These are phyloP conservation scores for Aurifilum marmelostoma DNA, from an alignment of 2,329 filamentous ascomycete genomes.

Conservation along the genomic window DNA sequence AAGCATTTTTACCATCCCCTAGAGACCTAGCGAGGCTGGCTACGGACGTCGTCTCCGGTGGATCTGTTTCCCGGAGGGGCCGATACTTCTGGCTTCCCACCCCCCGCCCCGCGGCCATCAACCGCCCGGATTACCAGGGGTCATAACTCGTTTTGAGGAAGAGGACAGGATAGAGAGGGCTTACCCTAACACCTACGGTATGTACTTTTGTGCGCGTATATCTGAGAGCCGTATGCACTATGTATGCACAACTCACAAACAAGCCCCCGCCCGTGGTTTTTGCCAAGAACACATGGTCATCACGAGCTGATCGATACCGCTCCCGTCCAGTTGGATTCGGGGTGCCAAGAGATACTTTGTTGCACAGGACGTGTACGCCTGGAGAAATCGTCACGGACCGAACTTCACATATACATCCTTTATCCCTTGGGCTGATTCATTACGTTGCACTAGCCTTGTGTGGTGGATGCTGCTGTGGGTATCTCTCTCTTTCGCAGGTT, in stretches of 20 bases:
- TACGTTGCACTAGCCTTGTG: neutral
- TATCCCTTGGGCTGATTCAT: neutral
- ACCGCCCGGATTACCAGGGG: neutral
- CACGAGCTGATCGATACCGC: neutral
- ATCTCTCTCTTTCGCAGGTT: neutral
- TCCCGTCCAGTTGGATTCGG: neutral
- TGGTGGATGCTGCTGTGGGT: neutral
- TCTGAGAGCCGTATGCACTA: too few species aligned
- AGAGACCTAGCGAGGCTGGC: neutral
- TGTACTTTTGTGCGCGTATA: neutral
- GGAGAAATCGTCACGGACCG: neutral
- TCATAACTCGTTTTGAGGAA: neutral
- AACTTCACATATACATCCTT: neutral
- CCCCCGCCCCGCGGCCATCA: constrained; percentile 6
- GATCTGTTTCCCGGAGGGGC: neutral
- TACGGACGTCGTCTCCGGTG: constrained; percentile 9
- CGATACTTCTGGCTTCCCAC: neutral
- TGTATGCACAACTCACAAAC: neutral
- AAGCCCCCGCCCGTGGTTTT: neutral
- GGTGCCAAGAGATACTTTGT: neutral
- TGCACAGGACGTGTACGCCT: neutral
- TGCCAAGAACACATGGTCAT: neutral
- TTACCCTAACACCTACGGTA: neutral
- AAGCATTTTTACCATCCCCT: neutral
- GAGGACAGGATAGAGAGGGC: neutral